Percentiles rank a stretch among this genome's conserved stretches.
Conservation (phyloP, 2,329 filamentous ascomycete genomes). For the Diaporthe nobilis region DNA sequence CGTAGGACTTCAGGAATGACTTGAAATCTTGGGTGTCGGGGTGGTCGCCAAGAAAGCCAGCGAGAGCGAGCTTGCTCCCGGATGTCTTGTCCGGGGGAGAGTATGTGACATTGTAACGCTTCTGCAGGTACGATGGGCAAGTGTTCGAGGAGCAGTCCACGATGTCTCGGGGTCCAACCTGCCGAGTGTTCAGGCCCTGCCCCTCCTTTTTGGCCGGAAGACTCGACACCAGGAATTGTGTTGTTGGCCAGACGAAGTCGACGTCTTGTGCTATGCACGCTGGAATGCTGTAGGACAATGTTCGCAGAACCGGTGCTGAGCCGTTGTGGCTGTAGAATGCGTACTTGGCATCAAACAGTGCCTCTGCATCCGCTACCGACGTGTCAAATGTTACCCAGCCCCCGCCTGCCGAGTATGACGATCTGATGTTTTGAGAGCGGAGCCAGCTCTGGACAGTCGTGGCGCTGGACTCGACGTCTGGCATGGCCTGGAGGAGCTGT, state of each 20-base stretch:
- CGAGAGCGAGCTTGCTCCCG: conserved; percentile 25
- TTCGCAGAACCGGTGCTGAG: conserved; percentile 56
- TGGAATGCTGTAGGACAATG: conserved; percentile 72
- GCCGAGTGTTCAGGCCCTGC: conserved; percentile 38
- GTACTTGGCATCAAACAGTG: neutral
- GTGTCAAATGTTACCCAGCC: conserved; percentile 8
- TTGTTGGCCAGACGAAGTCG: conserved; percentile 76
- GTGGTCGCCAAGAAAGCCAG: conserved; percentile 22
- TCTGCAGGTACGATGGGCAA: conserved; percentile 62
- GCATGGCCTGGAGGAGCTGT: neutral
- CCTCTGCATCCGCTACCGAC: neutral
- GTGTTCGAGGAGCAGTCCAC: conserved; percentile 54
- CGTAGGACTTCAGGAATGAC: conserved; percentile 3
- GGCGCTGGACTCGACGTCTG: neutral
- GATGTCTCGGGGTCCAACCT: neutral
- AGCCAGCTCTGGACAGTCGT: neutral
- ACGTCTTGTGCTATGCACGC: conserved; percentile 66
- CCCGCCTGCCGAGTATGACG: neutral
- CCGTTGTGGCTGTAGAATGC: conserved; percentile 1
- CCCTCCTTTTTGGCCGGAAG: conserved; percentile 31
- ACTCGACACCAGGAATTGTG: conserved; percentile 60
- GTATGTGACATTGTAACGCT: conserved; percentile 59
- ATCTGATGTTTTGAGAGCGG: neutral
- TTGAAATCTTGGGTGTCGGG: conserved; percentile 15
- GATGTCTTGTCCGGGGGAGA: conserved; percentile 15